phyloP scores from a whole-genome alignment of 2,329 filamentous ascomycete species.

The Fusarium sp. region DNA sequence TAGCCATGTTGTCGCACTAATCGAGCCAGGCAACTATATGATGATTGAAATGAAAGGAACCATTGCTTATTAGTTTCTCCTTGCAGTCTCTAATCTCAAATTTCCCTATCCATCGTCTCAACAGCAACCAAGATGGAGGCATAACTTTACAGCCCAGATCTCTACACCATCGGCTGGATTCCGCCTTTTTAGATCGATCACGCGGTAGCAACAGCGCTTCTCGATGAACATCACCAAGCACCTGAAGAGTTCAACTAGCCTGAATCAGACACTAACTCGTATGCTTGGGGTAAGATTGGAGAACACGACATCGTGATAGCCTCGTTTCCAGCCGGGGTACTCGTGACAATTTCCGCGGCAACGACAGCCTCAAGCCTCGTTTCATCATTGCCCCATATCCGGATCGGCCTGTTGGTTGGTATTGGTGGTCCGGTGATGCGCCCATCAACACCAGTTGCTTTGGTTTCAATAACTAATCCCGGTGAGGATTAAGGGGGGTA shows the following conservation, averaged over 20 bases:
- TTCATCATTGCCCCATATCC: background rate
- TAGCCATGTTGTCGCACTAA: background rate
- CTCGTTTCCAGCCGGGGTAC: background rate
- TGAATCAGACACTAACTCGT: background rate
- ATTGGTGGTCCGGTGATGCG: background rate
- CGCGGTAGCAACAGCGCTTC: background rate
- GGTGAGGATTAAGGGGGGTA: background rate
- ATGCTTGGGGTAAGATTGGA: background rate
- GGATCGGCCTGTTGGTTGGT: background rate
- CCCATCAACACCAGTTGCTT: background rate
- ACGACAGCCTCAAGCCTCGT: background rate
- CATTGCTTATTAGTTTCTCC: background rate
- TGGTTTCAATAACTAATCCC: background rate
- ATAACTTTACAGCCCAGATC: background rate
- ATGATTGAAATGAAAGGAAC: background rate
- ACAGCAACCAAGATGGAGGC: background rate
- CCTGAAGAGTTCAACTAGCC: background rate
- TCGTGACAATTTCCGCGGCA: background rate
- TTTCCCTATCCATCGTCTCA: background rate
- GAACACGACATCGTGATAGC: background rate
- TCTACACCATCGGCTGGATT: background rate
- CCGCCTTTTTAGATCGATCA: background rate
- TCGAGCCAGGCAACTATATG: background rate
- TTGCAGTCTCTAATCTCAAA: background rate
- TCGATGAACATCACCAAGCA: background rate